Evolutionary conservation across 106 monocot genomes (phyloP), one percentile per base, ranked within the genome.

Genomic region (Ottelia alismoides): DNA sequence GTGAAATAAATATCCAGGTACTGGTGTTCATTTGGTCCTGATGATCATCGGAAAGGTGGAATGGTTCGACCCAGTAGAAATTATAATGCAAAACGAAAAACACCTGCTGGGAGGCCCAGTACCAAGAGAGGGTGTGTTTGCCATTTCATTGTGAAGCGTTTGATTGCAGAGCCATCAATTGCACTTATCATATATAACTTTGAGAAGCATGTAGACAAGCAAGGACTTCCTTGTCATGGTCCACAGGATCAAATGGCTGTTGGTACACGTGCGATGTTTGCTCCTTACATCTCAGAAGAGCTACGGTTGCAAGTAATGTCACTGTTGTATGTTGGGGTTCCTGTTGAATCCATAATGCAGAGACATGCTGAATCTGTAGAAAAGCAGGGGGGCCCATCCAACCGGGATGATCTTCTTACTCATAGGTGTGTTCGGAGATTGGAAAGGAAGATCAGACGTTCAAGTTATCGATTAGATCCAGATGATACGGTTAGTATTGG

Each of bases 1-100:
- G n/a, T n/a, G n/a, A n/a, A n/a, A n/a, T n/a, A n/a, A n/a, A n/a
- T n/a, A n/a, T 50, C 30, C 18, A 96, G 94, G 63, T 96, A 96
- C 56, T 96, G 94, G 94, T 96, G 88, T 60, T 96, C 94, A 1
- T 96, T 96, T 70, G 94, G 94, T 19, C 94, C 94, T n/a, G 94
- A 96, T 61, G 94, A 96, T 49, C 78, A 84, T 69, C 74, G 94
- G 54, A 88, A 75, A 32, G 94, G 94, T 22, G 88, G 94, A 3
- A 40, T 54, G 18, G 76, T 84, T 60, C 88, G 94, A 3, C 88
- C 88, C 14, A 96, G 94, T 53, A 69, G 94, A 47, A 76, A 44
- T 22, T 88, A 69, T 56, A 49, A 57, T 60, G 45, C 60, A 52
- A 80, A 84, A 65, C 75, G 76, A 62, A 88, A 88, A 58, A 81